Base-by-base conservation (phyloP, 805 yeast genomes). In the Ogataea trehaloabstinens region DNA sequence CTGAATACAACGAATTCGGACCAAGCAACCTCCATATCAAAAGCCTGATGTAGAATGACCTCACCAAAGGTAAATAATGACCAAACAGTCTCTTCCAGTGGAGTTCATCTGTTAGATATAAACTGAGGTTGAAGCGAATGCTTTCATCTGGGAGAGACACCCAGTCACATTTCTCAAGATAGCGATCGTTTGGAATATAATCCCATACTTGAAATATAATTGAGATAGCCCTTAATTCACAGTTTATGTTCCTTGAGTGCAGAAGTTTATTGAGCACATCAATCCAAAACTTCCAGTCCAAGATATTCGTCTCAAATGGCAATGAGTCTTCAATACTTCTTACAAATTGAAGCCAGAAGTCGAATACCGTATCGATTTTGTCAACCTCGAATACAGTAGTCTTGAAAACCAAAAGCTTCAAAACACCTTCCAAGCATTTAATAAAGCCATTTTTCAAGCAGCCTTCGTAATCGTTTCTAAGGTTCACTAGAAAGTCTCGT, bases 271-370 rank as follows among this genome's bases (percentile, higher is more conserved):
- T 62, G 11, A 68, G 59, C 12, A 84, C 80, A 38, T 70, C 67
- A 5, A 82, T 58, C 95, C 95, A 87, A 53, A 88, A 86, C 35
- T 67, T 64, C 93, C 95, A 87, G 62, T 83, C 76, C 18, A 85
- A 60, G 5, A 28, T 21, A 19, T 49, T 48, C 6, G 37, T 30
- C 18, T 52, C 54, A 31, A 21, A 41, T 2, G 45, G 38, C 18
- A 16, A 10, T 4, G 43, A 22, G 22, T 42, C 53, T 19, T 43
- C 35, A 20, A 53, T 38, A 32, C 53, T 46, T 29, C 47, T 49
- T 3, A 56, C 42, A 28, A 58, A 55, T 21, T 53, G 48, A 15
- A 52, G 37, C 41, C 48, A 53, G 17, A 51, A 34, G 25, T 52
- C 56, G 22, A 60, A 46, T 3, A 52, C 35, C 3, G 47, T 35